phyloP scores from a whole-genome alignment of 1,139 yeast genomes.

The Eremothecium sinecaudum region DNA sequence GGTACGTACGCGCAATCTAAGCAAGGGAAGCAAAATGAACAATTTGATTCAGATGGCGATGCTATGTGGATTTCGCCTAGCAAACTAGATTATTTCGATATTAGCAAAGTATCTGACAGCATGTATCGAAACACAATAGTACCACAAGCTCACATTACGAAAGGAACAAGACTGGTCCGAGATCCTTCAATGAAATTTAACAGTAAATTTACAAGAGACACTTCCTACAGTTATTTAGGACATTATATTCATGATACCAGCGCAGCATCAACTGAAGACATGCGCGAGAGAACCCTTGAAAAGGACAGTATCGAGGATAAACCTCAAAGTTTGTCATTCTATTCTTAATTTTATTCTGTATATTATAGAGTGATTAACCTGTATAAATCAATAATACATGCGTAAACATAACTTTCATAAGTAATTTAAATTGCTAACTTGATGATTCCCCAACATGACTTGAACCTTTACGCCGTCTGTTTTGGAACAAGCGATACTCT shows the following conservation, averaged over 20 bases:
- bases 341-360: neutral
- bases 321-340: neutral
- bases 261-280: neutral
- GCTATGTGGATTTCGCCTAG: constrained; percentile 31
- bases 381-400: no score
- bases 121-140: constrained; percentile 3
- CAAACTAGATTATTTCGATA: constrained; percentile 22
- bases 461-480: no score
- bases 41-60: constrained; percentile 16
- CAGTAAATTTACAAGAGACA: constrained; percentile 7
- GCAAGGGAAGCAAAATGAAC: neutral
- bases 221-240: constrained; percentile 17
- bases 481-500: no score
- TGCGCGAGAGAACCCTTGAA: constrained; percentile 1
- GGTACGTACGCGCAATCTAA: neutral
- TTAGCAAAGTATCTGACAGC: constrained; percentile 13
- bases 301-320: constrained; percentile 4
- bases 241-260: constrained; percentile 6
- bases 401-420: no score
- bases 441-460: no score
- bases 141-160: neutral
- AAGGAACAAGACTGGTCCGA: neutral
- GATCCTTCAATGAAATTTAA: constrained; percentile 2
- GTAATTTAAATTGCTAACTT: no score
- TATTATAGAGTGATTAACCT: no score